These are phyloP conservation scores for Didymella glomerata DNA, from an alignment of 2,329 filamentous ascomycete genomes.

Conservation along the genomic window DNA sequence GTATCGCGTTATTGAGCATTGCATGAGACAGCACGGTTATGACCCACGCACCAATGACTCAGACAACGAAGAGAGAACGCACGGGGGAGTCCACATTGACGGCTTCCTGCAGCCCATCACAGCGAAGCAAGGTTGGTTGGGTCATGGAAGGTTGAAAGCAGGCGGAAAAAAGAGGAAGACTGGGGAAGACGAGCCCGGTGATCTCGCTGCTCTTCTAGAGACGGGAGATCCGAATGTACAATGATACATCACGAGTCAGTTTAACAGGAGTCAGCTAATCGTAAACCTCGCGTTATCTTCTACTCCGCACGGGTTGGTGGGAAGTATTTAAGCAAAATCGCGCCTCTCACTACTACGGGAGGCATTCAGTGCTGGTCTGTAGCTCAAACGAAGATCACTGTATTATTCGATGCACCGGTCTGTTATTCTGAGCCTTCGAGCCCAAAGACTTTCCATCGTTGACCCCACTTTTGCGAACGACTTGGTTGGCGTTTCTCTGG, in stretches of 20 bases:
- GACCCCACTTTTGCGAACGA: too few relatives aligned
- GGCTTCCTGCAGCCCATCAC: constrained; percentile 69
- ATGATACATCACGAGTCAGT: not conserved
- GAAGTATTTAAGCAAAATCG: too few relatives aligned
- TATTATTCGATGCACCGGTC: too few relatives aligned
- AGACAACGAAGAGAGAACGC: constrained; percentile 59
- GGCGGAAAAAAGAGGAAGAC: constrained; percentile 18
- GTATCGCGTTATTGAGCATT: constrained; percentile 54
- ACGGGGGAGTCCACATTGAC: constrained; percentile 72
- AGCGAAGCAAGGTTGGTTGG: constrained; percentile 42
- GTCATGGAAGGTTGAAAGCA: constrained; percentile 35
- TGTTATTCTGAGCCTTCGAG: too few relatives aligned
- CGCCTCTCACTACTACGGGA: too few relatives aligned
- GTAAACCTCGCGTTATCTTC: too few relatives aligned
- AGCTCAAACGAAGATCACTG: too few relatives aligned
- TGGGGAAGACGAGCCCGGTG: not conserved
- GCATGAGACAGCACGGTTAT: constrained; percentile 57
- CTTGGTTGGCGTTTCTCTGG: too few relatives aligned
- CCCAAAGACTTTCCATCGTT: too few relatives aligned
- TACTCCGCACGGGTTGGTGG: too few relatives aligned
- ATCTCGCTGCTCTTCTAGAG: not conserved
- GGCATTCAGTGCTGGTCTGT: too few relatives aligned
- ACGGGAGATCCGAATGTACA: not conserved
- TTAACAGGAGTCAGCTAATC: too few relatives aligned
- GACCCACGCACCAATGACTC: constrained; percentile 51